These are phyloP conservation scores for Monosporascus sp. DNA, from an alignment of 2,329 filamentous ascomycete species.

Conservation along the genomic window DNA sequence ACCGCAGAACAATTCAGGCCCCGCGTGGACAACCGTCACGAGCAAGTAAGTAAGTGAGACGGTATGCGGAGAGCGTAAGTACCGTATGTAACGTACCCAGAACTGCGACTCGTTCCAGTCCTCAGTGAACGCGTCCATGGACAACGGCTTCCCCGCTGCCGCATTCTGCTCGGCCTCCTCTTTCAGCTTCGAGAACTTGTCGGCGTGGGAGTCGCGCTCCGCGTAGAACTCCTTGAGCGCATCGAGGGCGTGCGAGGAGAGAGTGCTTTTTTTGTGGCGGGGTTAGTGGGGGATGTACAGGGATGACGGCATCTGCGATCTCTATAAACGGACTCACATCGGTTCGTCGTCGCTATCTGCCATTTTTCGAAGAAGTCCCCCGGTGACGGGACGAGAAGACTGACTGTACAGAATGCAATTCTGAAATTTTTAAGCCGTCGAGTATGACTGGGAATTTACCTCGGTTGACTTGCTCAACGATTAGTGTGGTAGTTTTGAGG, in stretches of 20 bases:
- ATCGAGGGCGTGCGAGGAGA: slow-evolving; percentile 62
- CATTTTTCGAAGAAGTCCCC: slow-evolving; percentile 9
- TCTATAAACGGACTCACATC: slow-evolving; percentile 33
- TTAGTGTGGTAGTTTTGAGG: too few species aligned
- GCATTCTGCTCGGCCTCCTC: slow-evolving; percentile 49
- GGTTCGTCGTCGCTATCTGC: slow-evolving; percentile 43
- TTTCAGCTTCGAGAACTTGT: slow-evolving; percentile 65
- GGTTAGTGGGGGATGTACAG: too few species aligned
- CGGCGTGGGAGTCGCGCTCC: slow-evolving; percentile 63
- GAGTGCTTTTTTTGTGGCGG: slow-evolving; percentile 37
- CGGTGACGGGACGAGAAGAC: too few species aligned
- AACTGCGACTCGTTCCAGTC: slow-evolving; percentile 84
- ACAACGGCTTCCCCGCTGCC: slow-evolving; percentile 26
- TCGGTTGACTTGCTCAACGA: too few species aligned
- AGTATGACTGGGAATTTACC: too few species aligned
- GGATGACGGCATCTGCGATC: neutral
- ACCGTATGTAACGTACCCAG: slow-evolving; percentile 52
- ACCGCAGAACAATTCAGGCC: too few species aligned
- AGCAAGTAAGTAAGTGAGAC: neutral
- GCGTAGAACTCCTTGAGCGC: slow-evolving; percentile 70
- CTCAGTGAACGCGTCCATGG: slow-evolving; percentile 70
- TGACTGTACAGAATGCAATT: too few species aligned
- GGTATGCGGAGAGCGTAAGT: neutral
- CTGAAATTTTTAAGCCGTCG: too few species aligned
- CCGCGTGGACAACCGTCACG: neutral